Conservation (phyloP, 805 yeast species). For the Wickerhamiella domercqiae region DNA sequence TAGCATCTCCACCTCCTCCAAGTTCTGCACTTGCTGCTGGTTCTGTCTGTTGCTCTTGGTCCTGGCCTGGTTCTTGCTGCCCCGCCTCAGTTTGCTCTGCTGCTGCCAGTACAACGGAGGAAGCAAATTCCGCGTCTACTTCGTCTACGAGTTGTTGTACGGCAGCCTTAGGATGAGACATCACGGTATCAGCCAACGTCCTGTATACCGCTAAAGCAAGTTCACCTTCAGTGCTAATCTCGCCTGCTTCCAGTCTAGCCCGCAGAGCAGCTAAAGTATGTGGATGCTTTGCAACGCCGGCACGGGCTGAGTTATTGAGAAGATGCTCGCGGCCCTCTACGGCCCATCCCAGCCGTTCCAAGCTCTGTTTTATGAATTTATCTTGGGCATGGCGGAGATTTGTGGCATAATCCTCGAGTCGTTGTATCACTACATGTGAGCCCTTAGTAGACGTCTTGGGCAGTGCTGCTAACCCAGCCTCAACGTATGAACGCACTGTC, state of each 20-base stretch:
- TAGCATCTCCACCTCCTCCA: too few species aligned
- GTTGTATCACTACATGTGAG: background rate
- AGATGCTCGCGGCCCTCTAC: background rate
- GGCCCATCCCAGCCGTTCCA: background rate
- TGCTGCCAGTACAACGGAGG: background rate
- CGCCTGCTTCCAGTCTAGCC: background rate
- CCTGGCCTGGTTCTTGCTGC: too few species aligned
- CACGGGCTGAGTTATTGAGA: background rate
- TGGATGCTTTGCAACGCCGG: background rate
- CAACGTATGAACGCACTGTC: background rate
- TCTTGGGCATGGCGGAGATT: background rate
- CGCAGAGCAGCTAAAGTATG: background rate
- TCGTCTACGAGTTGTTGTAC: background rate
- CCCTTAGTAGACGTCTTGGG: background rate
- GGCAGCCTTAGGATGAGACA: background rate
- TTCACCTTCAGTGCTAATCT: background rate
- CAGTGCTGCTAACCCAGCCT: background rate
- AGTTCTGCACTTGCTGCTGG: too few species aligned
- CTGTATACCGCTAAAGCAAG: background rate
- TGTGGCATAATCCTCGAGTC: background rate
- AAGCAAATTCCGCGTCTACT: background rate
- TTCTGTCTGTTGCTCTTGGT: too few species aligned
- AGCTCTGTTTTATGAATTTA: background rate
- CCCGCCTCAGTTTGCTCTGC: background rate
- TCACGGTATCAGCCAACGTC: background rate